Conservation (phyloP, 2,329 filamentous ascomycete species). For the Pseudocercospora vitis region DNA sequence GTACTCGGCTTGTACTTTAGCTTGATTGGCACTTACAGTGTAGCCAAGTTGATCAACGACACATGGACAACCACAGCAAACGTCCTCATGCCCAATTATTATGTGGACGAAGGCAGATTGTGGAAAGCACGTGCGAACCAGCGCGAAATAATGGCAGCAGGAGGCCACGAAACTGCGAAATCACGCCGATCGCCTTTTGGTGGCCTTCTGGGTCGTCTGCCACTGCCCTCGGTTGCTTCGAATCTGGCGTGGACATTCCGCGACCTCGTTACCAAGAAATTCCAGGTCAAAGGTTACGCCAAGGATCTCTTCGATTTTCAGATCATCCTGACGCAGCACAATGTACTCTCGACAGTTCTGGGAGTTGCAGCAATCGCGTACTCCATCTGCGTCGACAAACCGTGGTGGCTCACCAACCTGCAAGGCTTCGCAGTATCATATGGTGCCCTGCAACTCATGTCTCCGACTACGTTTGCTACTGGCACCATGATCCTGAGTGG, state of each 20-base stretch:
- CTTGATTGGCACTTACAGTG: conserved; percentile 72
- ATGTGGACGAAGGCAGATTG: conserved; percentile 53
- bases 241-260: conserved; percentile 52
- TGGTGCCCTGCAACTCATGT: conserved; percentile 74
- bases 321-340: conserved; percentile 55
- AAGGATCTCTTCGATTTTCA: conserved; percentile 44
- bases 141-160: conserved; percentile 34
- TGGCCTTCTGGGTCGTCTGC: conserved; percentile 49
- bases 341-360: conserved; percentile 57
- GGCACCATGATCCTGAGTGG: conserved; percentile 74
- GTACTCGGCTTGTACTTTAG: conserved; percentile 83
- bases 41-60: conserved; percentile 74
- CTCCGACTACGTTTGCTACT: conserved; percentile 82
- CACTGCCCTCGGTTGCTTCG: conserved; percentile 42
- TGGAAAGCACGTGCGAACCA: conserved; percentile 49
- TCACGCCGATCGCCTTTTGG: conserved; percentile 52
- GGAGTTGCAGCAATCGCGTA: conserved; percentile 61
- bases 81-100: conserved; percentile 72
- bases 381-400: conserved; percentile 61
- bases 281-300: conserved; percentile 54
- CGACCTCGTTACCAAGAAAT: conserved; percentile 51
- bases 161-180: conserved; percentile 7
- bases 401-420: conserved; percentile 77
- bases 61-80: conserved; percentile 62
- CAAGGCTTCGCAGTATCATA: conserved; percentile 88